These are phyloP conservation scores for Aspergillus kassunensis DNA, from an alignment of 495 filamentous ascomycete species.

Conservation along the genomic window DNA sequence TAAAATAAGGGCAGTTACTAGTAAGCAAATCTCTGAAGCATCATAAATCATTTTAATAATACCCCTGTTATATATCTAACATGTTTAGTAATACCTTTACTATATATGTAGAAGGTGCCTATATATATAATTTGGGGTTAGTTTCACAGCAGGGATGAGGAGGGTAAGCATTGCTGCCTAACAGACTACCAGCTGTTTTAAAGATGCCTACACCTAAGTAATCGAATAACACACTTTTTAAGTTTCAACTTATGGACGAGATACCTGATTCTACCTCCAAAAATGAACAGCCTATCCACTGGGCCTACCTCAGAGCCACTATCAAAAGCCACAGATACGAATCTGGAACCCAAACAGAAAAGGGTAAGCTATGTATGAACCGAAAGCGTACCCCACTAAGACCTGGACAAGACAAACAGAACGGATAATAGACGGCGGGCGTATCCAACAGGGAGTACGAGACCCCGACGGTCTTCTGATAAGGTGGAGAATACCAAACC, in stretches of 20 bases:
- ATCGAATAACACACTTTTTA: background rate
- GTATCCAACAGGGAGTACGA: background rate
- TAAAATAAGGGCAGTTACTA: no score
- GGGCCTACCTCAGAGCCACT: background rate
- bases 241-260: background rate
- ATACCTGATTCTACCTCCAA: background rate
- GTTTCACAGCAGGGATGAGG: background rate
- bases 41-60: no score
- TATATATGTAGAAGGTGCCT: no score
- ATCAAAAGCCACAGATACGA: background rate
- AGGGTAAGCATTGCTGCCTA: background rate
- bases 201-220: background rate
- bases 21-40: no score
- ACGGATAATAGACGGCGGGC: background rate
- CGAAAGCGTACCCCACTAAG: background rate
- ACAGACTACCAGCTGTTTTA: background rate
- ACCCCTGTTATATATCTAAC: no score
- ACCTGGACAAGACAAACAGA: background rate
- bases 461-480: background rate
- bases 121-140: background rate
- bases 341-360: background rate
- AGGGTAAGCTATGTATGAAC: background rate
- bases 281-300: background rate
- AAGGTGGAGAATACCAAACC: background rate
- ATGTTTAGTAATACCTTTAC: no score